Percentiles rank a stretch among this genome's conserved stretches.
Evolutionary conservation across 225 moss, liverwort and hornwort genomes (phyloP).

Genomic region (Sphagnum tenellum): DNA sequence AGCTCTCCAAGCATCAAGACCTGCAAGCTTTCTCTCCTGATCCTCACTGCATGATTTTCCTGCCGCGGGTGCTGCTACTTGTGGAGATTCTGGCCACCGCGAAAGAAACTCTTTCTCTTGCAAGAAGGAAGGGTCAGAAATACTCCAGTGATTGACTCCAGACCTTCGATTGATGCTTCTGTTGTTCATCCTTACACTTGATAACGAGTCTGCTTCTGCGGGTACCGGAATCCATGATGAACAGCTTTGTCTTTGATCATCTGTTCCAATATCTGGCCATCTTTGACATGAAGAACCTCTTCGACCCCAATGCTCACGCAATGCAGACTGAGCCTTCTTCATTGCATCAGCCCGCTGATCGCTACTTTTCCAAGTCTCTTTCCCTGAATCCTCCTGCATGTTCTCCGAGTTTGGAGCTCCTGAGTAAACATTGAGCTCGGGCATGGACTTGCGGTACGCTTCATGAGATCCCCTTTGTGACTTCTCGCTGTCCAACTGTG

Average conservation of each 20-base stretch:
- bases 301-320: constrained; percentile 10
- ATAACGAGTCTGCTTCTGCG: not conserved
- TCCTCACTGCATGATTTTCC: not conserved
- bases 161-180: not conserved
- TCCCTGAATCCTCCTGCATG: constrained; percentile 13
- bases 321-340: constrained; percentile 17
- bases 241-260: constrained; percentile 12
- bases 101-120: constrained; percentile 1
- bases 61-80: not conserved
- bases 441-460: constrained; percentile 6
- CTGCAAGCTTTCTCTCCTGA: constrained; percentile 1
- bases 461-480: constrained; percentile 4
- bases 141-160: constrained; percentile 22
- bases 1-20: constrained; percentile 5
- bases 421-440: constrained; percentile 16
- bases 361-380: constrained; percentile 16
- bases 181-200: constrained; percentile 5
- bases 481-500: constrained; percentile 4
- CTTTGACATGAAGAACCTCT: constrained; percentile 12
- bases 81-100: not conserved
- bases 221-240: not conserved
- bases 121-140: constrained; percentile 21
- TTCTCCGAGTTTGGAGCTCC: constrained; percentile 5
- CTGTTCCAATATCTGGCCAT: constrained; percentile 29
- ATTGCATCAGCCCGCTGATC: constrained; percentile 32